These are phyloP conservation scores for Teratosphaeria pseudoeucalypti DNA, from an alignment of 2,329 filamentous ascomycete genomes.

Conservation along the genomic window DNA sequence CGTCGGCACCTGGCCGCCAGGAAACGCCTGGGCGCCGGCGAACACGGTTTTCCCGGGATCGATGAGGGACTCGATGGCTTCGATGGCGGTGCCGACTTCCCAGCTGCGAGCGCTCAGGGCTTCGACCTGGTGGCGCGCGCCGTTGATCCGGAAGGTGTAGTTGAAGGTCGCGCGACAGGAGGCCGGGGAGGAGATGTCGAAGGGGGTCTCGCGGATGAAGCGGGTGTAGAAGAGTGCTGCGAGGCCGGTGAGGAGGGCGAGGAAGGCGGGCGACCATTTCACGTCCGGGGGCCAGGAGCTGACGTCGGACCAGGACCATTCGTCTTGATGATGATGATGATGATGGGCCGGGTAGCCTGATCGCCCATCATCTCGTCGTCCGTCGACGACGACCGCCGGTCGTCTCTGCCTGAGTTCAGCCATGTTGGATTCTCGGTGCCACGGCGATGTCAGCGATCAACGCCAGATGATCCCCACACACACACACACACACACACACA, in stretches of 20 bases:
- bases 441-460: neutral
- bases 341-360: neutral
- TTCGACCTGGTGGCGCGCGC: constrained; percentile 20
- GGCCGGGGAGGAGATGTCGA: constrained; percentile 11
- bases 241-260: constrained; percentile 8
- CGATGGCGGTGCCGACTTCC: constrained; percentile 33
- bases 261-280: constrained; percentile 9
- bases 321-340: neutral
- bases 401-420: neutral
- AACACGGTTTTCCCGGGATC: constrained; percentile 30
- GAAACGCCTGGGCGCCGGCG: constrained; percentile 25
- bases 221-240: constrained; percentile 8
- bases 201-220: constrained; percentile 5
- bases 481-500: no score
- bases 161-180: constrained; percentile 18
- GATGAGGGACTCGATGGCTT: constrained; percentile 33
- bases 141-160: constrained; percentile 18
- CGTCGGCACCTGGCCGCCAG: constrained; percentile 18
- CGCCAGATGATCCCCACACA: no score
- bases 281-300: constrained; percentile 13
- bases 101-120: constrained; percentile 28
- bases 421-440: neutral
- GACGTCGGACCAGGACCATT: constrained; percentile 12
- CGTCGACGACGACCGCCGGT: neutral
- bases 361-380: neutral